Percentiles rank a stretch among this genome's conserved stretches.
Evolutionary conservation across 768 basidiomycete species (phyloP).

Genomic region (Saitozyma sp.): DNA sequence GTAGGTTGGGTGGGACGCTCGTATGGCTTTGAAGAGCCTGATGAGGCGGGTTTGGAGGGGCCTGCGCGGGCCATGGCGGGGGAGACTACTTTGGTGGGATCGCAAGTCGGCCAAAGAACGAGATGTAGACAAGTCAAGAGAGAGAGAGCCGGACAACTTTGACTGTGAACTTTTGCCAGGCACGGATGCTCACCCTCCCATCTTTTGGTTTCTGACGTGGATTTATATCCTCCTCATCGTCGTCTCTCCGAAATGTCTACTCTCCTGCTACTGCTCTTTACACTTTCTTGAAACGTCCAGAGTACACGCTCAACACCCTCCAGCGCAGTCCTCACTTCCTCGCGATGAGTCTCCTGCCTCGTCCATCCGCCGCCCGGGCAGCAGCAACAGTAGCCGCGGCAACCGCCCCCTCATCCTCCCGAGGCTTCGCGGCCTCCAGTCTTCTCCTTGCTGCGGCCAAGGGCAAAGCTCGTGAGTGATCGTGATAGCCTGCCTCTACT

Average conservation of each 20-base stretch:
- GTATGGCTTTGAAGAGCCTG: neutral
- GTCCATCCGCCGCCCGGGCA: too few relatives aligned
- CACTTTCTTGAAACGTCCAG: too few relatives aligned
- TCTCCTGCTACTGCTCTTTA: too few relatives aligned
- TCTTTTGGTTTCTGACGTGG: too few relatives aligned
- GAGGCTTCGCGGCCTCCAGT: conserved; percentile 7
- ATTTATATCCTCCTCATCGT: too few relatives aligned
- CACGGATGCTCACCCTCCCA: too few relatives aligned
- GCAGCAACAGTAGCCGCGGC: too few relatives aligned
- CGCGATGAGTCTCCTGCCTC: too few relatives aligned
- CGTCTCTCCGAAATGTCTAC: too few relatives aligned
- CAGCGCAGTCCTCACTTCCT: too few relatives aligned
- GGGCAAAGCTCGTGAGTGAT: conserved; percentile 13
- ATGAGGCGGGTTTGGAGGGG: conserved; percentile 2
- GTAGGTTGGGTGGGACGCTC: neutral
- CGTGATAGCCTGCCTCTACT: neutral
- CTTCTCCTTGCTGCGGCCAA: conserved; percentile 9
- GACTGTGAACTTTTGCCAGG: neutral
- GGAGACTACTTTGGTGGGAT: neutral
- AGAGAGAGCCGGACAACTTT: neutral
- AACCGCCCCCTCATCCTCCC: neutral
- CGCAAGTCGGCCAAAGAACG: neutral
- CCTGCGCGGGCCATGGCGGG: conserved; percentile 8
- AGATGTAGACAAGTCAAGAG: neutral
- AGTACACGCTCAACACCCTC: too few relatives aligned